Base-by-base conservation (phyloP, 345 rosid species). In the Populus alba region DNA sequence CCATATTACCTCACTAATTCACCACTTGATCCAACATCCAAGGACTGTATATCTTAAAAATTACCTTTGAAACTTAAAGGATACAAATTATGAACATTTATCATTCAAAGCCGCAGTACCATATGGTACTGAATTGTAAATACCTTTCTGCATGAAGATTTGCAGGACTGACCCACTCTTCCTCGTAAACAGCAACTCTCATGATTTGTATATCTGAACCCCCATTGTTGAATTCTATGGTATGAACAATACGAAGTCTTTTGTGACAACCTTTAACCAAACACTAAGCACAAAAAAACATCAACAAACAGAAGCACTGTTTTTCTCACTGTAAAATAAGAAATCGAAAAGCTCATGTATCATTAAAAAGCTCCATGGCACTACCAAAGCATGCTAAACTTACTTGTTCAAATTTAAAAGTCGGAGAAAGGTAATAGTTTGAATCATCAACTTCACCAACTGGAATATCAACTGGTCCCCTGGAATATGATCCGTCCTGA, bases 211-310 rank as follows among this genome's bases (percentile, higher is more conserved):
- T 81, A 66, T 90, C 90, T 49, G 94, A 88, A 83, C 97, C 94
- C 39, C 93, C 97, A 71, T 91, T 78, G 81, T 81, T 83, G 77
- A 95, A 93, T 68, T 95, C 96, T 67, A 93, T 91, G 5, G 97
- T 92, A 73, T 95, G 99, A 73, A 93, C 90, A 78, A 92, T 88
- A 11, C 99, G 91, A 35, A 95, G 91, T 86, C 98, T 90, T 86
- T 91, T 95, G 87, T 93, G 98, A 83, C 98, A 95, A 75, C 99
- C 97, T 87, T 93, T 95, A 70, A 95, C 99, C 90, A 95, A 78
- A 82, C 98, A 93, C 98, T 95, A 49, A 71, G 74, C 47, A 47
- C 71, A 57, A 62, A 25, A 43, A 53, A 75, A 72, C 3, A 68
- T 41, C 41, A 55, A 62, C 45, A 74, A 70, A 49, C 41, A 39